Evolutionary conservation across 2,329 filamentous ascomycete species (phyloP).

Genomic region (Claviceps sp.): DNA sequence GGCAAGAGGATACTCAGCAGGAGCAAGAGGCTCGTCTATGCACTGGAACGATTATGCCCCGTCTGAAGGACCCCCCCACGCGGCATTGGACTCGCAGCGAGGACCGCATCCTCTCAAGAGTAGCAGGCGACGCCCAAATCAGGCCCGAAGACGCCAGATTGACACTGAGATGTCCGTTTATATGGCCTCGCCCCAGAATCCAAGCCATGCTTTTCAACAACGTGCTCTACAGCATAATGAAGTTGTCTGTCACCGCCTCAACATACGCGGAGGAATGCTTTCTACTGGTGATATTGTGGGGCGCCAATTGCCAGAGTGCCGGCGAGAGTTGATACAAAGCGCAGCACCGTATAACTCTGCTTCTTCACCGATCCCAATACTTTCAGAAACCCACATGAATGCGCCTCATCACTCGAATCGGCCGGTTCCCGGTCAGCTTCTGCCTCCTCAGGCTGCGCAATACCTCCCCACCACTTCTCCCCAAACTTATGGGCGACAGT

Average conservation of each 20-base stretch:
- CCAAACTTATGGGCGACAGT: constrained; percentile 17
- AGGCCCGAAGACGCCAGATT: constrained; percentile 51
- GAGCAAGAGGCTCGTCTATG: not conserved
- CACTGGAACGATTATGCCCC: not conserved
- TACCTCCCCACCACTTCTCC: constrained; percentile 5
- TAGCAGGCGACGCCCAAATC: constrained; percentile 27
- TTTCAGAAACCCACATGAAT: not conserved
- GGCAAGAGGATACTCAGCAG: not conserved
- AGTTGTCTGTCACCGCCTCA: not conserved
- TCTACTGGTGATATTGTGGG: not conserved
- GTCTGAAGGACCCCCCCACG: not conserved
- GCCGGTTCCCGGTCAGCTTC: not conserved
- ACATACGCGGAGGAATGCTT: not conserved
- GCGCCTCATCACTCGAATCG: not conserved
- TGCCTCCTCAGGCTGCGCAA: not conserved
- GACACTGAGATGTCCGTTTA: constrained; percentile 44
- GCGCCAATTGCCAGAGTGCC: not conserved
- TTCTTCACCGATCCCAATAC: not conserved
- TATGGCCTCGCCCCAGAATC: constrained; percentile 27
- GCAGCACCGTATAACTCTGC: not conserved
- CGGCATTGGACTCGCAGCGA: constrained; percentile 2
- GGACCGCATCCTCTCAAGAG: constrained; percentile 7
- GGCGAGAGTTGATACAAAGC: not conserved
- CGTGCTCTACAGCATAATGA: not conserved
- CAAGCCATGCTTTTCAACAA: not conserved